Conservation (phyloP, 2,329 filamentous ascomycete species). For the Aaosphaeria arxii region DNA sequence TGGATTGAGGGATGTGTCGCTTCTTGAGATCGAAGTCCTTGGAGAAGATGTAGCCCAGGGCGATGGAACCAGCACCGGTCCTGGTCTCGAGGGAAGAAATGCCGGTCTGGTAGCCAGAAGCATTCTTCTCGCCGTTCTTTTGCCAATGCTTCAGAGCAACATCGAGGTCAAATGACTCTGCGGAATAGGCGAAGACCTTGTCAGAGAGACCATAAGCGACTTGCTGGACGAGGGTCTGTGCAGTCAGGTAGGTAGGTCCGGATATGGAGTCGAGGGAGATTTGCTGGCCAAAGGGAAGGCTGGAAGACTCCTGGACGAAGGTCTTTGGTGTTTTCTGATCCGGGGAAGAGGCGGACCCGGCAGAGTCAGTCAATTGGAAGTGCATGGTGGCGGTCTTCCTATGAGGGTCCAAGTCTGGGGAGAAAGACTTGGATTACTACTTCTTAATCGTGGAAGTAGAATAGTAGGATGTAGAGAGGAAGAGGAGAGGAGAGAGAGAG, state of each 20-base stretch:
- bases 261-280: constrained; percentile 60
- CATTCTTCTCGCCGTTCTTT: constrained; percentile 67
- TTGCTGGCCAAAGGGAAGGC: constrained; percentile 53
- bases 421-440: too few relatives aligned
- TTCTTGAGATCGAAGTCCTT: constrained; percentile 92
- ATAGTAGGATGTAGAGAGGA: not conserved
- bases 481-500: too few relatives aligned
- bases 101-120: constrained; percentile 74
- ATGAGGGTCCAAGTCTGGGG: not conserved
- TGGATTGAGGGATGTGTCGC: constrained; percentile 85
- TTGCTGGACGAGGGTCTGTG: constrained; percentile 92
- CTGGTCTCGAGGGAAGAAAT: constrained; percentile 83
- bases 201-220: constrained; percentile 93
- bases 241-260: constrained; percentile 88
- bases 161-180: constrained; percentile 89
- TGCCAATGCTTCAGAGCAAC: constrained; percentile 78
- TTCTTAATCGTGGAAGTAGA: constrained; percentile 3
- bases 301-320: constrained; percentile 45
- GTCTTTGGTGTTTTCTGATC: constrained; percentile 25
- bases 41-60: constrained; percentile 95
- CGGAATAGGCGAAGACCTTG: constrained; percentile 96
- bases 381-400: constrained; percentile 25
- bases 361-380: constrained; percentile 36
- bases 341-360: constrained; percentile 26
- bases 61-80: constrained; percentile 83